A percentile compares a stretch with the other conserved stretches of the same genome.
Conservation (phyloP, 441 rosid species). For the Adansonia grandidieri region DNA sequence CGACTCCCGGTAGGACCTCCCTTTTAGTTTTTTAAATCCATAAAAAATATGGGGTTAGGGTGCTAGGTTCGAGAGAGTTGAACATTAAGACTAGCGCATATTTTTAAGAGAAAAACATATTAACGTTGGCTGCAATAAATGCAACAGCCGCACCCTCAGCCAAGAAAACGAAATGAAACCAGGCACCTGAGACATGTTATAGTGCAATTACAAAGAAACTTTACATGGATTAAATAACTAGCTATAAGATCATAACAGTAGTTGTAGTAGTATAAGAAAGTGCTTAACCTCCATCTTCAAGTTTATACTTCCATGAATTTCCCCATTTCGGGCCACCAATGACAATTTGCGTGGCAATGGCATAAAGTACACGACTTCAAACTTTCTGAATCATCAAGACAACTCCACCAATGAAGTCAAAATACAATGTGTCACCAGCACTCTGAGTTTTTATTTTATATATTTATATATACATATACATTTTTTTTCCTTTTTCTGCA, state of each 20-base stretch:
- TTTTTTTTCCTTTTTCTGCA: not conserved
- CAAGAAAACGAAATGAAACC: too few species aligned
- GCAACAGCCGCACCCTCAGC: too few species aligned
- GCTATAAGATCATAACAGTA: not conserved
- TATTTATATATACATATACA: too few species aligned
- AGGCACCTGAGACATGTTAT: not conserved
- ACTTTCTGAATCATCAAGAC: not conserved
- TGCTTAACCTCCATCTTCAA: not conserved
- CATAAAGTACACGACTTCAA: not conserved
- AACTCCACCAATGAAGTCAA: not conserved
- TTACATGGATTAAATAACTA: not conserved
- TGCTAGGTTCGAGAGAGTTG: too few species aligned
- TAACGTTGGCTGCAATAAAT: too few species aligned
- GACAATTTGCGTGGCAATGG: not conserved
- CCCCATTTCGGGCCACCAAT: not conserved
- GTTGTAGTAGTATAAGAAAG: not conserved
- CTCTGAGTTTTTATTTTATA: not conserved
- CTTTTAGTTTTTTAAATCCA: too few species aligned
- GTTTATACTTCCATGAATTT: not conserved
- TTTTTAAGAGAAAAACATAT: too few species aligned
- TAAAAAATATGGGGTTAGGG: too few species aligned
- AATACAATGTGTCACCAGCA: not conserved
- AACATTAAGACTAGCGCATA: too few species aligned
- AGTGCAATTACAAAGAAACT: not conserved
- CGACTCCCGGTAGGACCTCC: conserved; percentile 63